A percentile compares a stretch with the other conserved stretches of the same genome.
Conservation (phyloP, 2,329 filamentous ascomycete genomes). For the Cladobotryum protrusum region DNA sequence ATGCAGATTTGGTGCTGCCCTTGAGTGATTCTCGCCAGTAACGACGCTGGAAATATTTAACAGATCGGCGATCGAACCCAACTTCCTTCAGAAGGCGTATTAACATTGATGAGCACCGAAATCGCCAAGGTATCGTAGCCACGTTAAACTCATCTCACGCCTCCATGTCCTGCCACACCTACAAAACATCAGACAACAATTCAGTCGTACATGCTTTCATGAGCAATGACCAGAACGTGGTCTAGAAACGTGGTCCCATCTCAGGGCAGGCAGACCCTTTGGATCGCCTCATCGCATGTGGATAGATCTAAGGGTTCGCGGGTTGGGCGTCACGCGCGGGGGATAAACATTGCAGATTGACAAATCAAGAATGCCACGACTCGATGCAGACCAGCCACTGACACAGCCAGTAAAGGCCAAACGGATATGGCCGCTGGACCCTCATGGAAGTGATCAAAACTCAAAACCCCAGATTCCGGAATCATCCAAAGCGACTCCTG, state of each 20-base stretch:
- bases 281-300: neutral
- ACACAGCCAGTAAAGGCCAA: neutral
- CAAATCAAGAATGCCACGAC: neutral
- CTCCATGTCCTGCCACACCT: neutral
- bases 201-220: neutral
- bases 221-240: neutral
- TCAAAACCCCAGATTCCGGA: neutral
- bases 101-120: neutral
- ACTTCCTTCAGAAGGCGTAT: neutral
- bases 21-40: neutral
- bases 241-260: neutral
- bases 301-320: neutral
- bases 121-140: neutral
- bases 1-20: neutral
- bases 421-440: neutral
- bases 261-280: neutral
- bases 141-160: neutral
- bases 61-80: neutral
- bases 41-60: neutral
- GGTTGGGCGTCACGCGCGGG: neutral
- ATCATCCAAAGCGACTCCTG: neutral
- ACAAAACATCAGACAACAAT: neutral
- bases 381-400: neutral
- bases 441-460: neutral
- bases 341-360: neutral